These are phyloP conservation scores for Thalia dealbata DNA, from an alignment of 176 grass and related monocot species.

Conservation along the genomic window DNA sequence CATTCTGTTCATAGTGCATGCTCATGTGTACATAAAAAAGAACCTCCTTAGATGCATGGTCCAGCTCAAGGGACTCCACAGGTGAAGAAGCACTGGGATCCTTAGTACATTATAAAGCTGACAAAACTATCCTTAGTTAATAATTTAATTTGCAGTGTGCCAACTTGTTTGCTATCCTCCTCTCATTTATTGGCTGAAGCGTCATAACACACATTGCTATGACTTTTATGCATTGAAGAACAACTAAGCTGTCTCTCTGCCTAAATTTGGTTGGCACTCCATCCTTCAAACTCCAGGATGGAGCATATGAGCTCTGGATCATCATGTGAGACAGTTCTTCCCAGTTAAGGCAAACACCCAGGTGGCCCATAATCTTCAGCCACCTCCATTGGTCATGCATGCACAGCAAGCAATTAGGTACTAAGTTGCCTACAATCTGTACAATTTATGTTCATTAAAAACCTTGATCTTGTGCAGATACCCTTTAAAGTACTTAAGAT, in stretches of 20 bases:
- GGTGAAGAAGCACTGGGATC: background rate
- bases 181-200: background rate
- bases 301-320: too few species aligned
- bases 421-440: background rate
- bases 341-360: background rate
- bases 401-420: background rate
- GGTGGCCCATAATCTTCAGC: background rate
- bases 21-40: slow-evolving; percentile 5
- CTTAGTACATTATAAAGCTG: background rate
- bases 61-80: background rate
- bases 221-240: background rate
- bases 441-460: too few species aligned
- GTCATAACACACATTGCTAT: too few species aligned
- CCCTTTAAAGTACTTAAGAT: background rate
- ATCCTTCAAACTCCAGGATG: background rate
- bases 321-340: background rate
- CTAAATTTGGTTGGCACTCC: background rate
- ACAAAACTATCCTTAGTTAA: background rate
- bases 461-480: background rate
- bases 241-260: background rate
- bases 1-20: slow-evolving; percentile 7
- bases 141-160: background rate
- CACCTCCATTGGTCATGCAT: background rate
- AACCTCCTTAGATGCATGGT: background rate
- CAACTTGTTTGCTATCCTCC: background rate